Evolutionary conservation across 192 early-diverging fungal genomes (phyloP), one percentile per base, ranked within the genome.

Genomic region (Coemansia asiatica): DNA sequence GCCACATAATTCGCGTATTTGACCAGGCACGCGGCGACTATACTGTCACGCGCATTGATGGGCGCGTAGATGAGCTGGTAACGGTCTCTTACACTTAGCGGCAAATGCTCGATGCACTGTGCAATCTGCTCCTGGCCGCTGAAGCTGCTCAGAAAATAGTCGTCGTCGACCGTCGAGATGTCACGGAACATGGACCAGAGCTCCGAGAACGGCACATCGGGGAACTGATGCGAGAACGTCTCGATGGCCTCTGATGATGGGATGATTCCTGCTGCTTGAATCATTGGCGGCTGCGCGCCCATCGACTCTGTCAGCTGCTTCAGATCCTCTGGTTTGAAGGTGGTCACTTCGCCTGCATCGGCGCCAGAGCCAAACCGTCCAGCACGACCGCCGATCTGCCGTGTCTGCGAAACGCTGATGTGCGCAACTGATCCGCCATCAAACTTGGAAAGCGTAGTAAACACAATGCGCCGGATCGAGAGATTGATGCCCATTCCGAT

Each of bases 401-500:
- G 94, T 12, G 90, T 79, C 76, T 93, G 91, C 33, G 93, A 91
- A 22, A 91, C 66, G 29, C 84, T 84, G 27, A 98, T 74, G 3
- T 66, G 65, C 9, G 63, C 62, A 3, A 75, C 55, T 4, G 60
- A 54, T 12, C 68, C 63, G 31, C 96, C 94, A 75, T 98, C 86
- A 47, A 83, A 97, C 75, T 98, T 98, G 46, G 78, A 61, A 18
- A 94, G 56, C 0, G 84, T 70, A 46, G 88, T 87, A 71, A 98
- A 96, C 19, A 97, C 85, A 29, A 98, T 85, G 18, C 96, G 89
- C 9, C 89, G 87, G 63, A 98, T 97, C 50, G 94, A 92, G 88
- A 98, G 65, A 72, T 98, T 98, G 12, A 96, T 83, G 0, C 96
- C 96, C 96, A 98, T 98, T 23, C 96, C 96, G 51, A 98, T 87